Evolutionary conservation across 2,329 filamentous ascomycete genomes (phyloP).

Genomic region (Neofusicoccum ribis): DNA sequence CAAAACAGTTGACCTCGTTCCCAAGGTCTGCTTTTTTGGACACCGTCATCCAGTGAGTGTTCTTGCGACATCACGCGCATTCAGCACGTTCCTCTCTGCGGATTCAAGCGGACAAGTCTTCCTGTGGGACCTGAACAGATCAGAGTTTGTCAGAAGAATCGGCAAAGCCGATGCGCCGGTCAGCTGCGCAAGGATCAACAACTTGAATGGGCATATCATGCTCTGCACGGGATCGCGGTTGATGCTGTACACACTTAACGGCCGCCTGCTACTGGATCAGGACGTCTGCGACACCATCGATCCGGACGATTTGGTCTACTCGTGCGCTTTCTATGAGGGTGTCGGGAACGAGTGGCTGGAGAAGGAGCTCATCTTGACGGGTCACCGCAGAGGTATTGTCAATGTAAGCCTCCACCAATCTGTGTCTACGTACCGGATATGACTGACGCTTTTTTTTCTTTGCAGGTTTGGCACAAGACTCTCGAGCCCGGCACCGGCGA

Average conservation of each 20-base stretch:
- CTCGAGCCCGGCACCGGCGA: conserved; percentile 56
- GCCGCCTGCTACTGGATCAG: conserved; percentile 77
- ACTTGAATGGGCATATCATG: conserved; percentile 85
- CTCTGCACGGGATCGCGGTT: conserved; percentile 76
- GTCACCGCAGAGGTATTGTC: conserved; percentile 79
- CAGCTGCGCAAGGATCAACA: conserved; percentile 83
- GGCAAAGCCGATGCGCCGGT: conserved; percentile 30
- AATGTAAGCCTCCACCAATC: conserved; percentile 51
- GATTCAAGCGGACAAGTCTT: conserved; percentile 80
- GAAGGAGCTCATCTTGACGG: conserved; percentile 82
- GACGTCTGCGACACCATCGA: conserved; percentile 70
- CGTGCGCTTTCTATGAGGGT: conserved; percentile 91
- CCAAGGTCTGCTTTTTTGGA: conserved; percentile 80
- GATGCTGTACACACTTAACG: conserved; percentile 84
- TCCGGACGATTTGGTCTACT: conserved; percentile 67
- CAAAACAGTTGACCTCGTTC: conserved; percentile 69
- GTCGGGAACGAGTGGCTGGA: conserved; percentile 89
- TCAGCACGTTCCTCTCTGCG: conserved; percentile 83
- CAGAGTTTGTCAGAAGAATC: conserved; percentile 72
- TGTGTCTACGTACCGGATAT: not conserved
- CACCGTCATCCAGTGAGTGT: conserved; percentile 81
- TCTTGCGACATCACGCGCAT: conserved; percentile 82
- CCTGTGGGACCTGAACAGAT: conserved; percentile 91
- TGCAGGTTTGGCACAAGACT: conserved; percentile 58
- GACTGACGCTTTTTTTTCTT: not conserved